Base-by-base conservation (phyloP, 2,329 filamentous ascomycete species). In the Allantophomopsis cytisporea region DNA sequence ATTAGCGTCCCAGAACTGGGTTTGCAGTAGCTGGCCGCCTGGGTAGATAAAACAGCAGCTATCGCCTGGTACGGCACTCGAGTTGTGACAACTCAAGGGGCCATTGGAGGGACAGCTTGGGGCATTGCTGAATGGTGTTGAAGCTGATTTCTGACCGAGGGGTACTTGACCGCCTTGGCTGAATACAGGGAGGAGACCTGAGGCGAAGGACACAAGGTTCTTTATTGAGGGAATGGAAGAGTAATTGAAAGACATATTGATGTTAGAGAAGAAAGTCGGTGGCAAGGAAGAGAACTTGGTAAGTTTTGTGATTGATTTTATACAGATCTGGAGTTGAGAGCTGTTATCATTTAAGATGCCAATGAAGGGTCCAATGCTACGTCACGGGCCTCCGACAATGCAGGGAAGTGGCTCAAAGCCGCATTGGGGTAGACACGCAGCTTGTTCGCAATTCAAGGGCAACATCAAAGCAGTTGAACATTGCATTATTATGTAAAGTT, bases 11-110 rank as follows among this genome's bases (percentile, higher is more conserved):
- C 81, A 86, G 60, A 86, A 85, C 49, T 86, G 81, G 2, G 82
- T 86, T 57, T 75, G 71, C 5, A 86, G 65, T 35, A 86, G 60
- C 44, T 82, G 71, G 3, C 82, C 82, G 3, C 79, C 75, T 0
- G 80, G 80, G 17, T 73, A 67, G 51, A 81, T 81, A 60, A 84
- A 81, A 60, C 82, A 86, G 63, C 82, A 86, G 7, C 76, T 69
- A 48, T 84, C 65, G 4, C 31, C 31, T 39, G 64, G 54, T 18
- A 71, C 66, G 10, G 59, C 58, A 2, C 73, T 73, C 4, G 67
- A 71, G 51, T 77, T 77, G 44, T 76, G 71, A 51, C 79, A 83
- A 49, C 75, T 80, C 39, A 80, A 20, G 2, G 52, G 54, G 20
- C 43, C 41, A 31, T 54, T 45, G 7, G 42, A 36, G 13, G 52